Evolutionary conservation across 139 green algal species (phyloP), one percentile per base, ranked within the genome.

Genomic region (Pseudopediastrum boryanum): DNA sequence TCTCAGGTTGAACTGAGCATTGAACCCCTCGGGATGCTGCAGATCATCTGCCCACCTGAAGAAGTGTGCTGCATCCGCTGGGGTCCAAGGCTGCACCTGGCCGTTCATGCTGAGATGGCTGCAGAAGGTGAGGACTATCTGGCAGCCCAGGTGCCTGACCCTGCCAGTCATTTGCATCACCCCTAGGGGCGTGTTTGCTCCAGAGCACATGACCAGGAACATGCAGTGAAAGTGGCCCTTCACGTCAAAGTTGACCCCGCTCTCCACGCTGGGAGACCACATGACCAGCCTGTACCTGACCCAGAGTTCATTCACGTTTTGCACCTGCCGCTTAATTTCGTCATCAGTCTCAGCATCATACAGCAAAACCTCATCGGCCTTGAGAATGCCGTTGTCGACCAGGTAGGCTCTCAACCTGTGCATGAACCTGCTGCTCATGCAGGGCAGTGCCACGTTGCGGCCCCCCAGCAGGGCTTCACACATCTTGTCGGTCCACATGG

Each of bases 301-400:
- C 59, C 59, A 68, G 8, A 46, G 31, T 16, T 16, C 36, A 33
- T 69, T 39, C 31, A 69, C 59, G n/a, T 41, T 27, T 33, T 69
- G 27, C 59, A 69, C 59, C 59, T 33, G 41, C 58, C 42, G 41
- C 8, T 69, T 69, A 4, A 69, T 13, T 39, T 13, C 9, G 10
- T 39, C 59, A 69, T 69, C 59, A n/a, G 59, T 23, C n/a, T 13
- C 59, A 27, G 59, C 41, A 33, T 69, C 59, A 42, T 69, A 69
- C 59, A 41, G 29, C 59, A 69, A 23, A 13, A 69, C 31, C 7
- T 69, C 59, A 12, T 69, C 59, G 31, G 21, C 23, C 16, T 35
- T 31, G 31, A 69, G 31, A n/a, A 33, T 33, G 31, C 21, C 16
- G 31, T 5, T 39, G 21, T 4, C 59, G 16, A 69, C 59, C 59